phyloP scores from a whole-genome alignment of 495 filamentous ascomycete species.

The Penicillium argentinense region DNA sequence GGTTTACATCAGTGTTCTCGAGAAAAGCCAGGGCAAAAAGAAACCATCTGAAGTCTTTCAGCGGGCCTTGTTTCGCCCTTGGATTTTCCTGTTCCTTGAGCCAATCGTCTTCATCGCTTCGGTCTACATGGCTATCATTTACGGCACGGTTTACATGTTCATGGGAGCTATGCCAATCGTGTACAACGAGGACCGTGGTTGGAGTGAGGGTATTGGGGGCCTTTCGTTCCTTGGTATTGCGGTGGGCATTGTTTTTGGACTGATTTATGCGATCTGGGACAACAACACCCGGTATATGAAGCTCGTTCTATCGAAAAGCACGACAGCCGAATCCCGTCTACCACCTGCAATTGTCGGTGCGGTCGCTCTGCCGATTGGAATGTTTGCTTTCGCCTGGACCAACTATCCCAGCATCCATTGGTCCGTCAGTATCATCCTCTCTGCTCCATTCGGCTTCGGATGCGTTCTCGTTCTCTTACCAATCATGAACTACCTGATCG shows the following conservation, averaged over 20 bases:
- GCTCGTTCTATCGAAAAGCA: neutral
- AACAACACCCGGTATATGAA: constrained; percentile 13
- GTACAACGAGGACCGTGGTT: constrained; percentile 65
- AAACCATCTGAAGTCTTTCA: constrained; percentile 41
- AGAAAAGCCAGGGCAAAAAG: constrained; percentile 37
- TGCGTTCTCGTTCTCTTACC: constrained; percentile 64
- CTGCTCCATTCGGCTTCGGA: constrained; percentile 63
- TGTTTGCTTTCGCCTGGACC: constrained; percentile 64
- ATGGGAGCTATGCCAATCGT: constrained; percentile 75
- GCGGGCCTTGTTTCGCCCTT: constrained; percentile 40
- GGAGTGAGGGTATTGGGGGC: constrained; percentile 61
- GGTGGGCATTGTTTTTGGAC: constrained; percentile 8
- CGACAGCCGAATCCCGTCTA: constrained; percentile 21
- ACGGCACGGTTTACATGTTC: constrained; percentile 70
- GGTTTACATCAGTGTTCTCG: constrained; percentile 50
- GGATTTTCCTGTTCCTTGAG: constrained; percentile 63
- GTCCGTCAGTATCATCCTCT: constrained; percentile 56
- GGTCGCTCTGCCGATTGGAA: constrained; percentile 33
- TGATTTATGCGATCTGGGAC: constrained; percentile 12
- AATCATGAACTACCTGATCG: constrained; percentile 70
- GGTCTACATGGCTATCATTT: constrained; percentile 65
- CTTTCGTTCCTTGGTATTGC: constrained; percentile 57
- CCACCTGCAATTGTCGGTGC: constrained; percentile 32
- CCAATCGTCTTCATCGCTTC: constrained; percentile 58
- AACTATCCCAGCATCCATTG: constrained; percentile 62